Percentiles rank a stretch among this genome's conserved stretches.
Conservation (phyloP, 495 filamentous ascomycete species). For the Pseudoneurospora amorphoporcata region DNA sequence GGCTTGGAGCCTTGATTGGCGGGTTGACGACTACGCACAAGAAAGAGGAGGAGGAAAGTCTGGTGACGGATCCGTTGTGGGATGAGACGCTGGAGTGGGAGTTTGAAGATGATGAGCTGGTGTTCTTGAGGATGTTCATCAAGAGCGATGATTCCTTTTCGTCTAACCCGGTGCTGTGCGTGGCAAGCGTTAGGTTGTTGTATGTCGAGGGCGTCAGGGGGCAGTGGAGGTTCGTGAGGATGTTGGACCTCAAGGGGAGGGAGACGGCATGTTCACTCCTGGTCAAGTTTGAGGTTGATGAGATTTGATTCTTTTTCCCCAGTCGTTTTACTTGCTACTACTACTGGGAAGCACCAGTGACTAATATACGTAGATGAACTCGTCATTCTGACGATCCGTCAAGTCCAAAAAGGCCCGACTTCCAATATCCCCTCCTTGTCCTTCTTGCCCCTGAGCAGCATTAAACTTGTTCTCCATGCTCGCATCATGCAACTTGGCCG, state of each 20-base stretch:
- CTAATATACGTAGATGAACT: slow-evolving; percentile 58
- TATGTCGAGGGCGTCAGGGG: slow-evolving; percentile 31
- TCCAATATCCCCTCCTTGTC: slow-evolving; percentile 11
- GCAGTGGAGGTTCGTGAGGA: slow-evolving; percentile 39
- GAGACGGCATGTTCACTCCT: slow-evolving; percentile 43
- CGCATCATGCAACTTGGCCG: slow-evolving; percentile 42
- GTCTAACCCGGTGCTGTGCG: slow-evolving; percentile 38
- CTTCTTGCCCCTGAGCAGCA: background rate
- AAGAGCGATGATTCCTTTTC: slow-evolving; percentile 44
- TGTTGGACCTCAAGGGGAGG: slow-evolving; percentile 42
- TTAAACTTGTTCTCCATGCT: slow-evolving; percentile 40
- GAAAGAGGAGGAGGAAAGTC: slow-evolving; percentile 28
- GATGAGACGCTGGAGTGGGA: slow-evolving; percentile 44
- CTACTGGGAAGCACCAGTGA: background rate
- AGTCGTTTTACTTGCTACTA: too few relatives aligned
- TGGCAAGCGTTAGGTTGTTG: slow-evolving; percentile 34
- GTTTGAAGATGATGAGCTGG: slow-evolving; percentile 43
- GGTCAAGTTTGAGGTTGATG: slow-evolving; percentile 37
- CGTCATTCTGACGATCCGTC: slow-evolving; percentile 55
- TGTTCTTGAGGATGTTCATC: slow-evolving; percentile 41
- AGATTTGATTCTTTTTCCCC: slow-evolving; percentile 17
- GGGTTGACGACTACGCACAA: background rate
- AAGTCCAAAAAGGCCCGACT: slow-evolving; percentile 41
- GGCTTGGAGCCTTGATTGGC: slow-evolving; percentile 27
- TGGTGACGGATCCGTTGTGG: slow-evolving; percentile 40